Conservation (phyloP, 176 grass and related monocot genomes). For the Aechmea fasciata region DNA sequence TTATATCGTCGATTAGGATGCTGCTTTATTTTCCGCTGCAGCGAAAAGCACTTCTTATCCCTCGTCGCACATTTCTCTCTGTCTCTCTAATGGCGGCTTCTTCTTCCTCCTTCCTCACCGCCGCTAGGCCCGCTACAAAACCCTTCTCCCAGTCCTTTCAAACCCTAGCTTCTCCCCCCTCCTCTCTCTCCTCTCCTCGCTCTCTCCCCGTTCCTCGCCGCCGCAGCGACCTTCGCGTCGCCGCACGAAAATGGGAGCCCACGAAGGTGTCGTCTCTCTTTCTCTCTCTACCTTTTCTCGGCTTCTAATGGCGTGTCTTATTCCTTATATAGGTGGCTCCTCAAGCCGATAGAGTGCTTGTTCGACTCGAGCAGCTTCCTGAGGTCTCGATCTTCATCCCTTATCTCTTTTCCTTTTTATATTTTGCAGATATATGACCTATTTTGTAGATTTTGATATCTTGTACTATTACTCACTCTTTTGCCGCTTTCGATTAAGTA, state of each 20-base stretch:
- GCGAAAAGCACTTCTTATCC: neutral
- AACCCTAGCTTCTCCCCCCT: constrained; percentile 11
- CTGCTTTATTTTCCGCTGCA: no score
- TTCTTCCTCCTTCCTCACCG: constrained; percentile 34
- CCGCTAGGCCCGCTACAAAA: constrained; percentile 19
- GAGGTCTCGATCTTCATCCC: constrained; percentile 39
- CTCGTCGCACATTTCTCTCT: neutral
- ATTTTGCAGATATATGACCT: neutral
- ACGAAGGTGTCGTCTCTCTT: constrained; percentile 33
- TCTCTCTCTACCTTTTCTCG: neutral
- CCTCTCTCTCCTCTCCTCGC: constrained; percentile 5
- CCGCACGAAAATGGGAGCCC: constrained; percentile 62
- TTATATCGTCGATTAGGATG: neutral
- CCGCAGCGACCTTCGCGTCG: constrained; percentile 28
- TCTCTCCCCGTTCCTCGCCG: constrained; percentile 16
- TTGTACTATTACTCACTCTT: neutral
- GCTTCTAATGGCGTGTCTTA: neutral
- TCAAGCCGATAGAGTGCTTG: constrained; percentile 72
- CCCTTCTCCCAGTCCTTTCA: constrained; percentile 2
- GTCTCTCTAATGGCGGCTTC: constrained; percentile 30
- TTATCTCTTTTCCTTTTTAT: neutral
- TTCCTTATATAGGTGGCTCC: constrained; percentile 50
- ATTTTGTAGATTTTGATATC: neutral
- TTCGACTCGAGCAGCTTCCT: constrained; percentile 76
- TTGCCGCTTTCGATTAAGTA: neutral